Conservation (phyloP, 192 early-diverging fungal genomes). For the Rhizophagus sp. region DNA sequence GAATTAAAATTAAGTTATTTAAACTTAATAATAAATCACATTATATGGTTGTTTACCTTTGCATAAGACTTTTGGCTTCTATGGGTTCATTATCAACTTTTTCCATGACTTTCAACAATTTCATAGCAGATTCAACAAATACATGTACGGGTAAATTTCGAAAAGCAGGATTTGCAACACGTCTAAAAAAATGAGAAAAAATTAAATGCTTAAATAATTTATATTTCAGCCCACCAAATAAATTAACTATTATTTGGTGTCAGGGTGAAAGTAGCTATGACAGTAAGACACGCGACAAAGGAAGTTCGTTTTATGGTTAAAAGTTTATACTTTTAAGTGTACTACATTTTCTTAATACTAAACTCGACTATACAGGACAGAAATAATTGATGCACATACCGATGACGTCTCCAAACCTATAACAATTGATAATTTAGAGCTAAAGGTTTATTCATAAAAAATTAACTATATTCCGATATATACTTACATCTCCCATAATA, state of each 20-base stretch:
- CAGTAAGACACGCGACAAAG: no score
- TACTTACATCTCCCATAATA: background rate
- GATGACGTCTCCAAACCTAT: background rate
- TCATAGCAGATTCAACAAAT: background rate
- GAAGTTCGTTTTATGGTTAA: no score
- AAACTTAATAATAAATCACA: background rate
- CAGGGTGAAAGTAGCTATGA: no score
- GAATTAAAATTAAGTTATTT: no score
- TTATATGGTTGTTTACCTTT: background rate
- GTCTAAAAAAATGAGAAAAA: background rate
- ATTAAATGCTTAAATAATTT: no score
- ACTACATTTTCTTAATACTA: no score
- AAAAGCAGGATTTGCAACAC: background rate
- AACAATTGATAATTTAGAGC: background rate
- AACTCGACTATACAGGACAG: no score
- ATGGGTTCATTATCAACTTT: background rate
- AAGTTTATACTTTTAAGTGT: no score
- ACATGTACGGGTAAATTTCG: background rate
- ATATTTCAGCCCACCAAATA: no score
- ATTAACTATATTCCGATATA: background rate
- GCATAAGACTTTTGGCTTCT: background rate
- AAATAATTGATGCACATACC: background rate
- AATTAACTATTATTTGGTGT: no score
- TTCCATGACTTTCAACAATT: background rate
- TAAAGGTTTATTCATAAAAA: background rate